These are phyloP conservation scores for Lactarius hengduanensis DNA, from an alignment of 768 basidiomycete species.

Conservation along the genomic window DNA sequence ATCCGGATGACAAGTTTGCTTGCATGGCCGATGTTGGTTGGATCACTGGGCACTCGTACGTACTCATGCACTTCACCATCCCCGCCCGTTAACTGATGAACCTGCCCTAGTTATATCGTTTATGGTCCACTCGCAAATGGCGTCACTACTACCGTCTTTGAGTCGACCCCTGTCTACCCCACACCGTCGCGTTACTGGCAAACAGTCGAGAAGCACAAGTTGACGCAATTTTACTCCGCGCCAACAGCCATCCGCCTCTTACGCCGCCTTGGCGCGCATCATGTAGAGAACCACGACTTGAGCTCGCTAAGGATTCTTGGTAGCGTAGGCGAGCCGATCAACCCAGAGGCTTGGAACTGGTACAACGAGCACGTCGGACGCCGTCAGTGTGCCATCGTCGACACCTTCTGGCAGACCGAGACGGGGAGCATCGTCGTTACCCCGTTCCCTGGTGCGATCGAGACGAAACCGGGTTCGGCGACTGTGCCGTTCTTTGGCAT, in stretches of 20 bases:
- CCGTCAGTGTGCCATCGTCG: constrained; percentile 87
- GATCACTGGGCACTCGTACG: constrained; percentile 93
- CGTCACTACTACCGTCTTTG: constrained; percentile 86
- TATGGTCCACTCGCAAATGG: constrained; percentile 92
- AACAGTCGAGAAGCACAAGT: constrained; percentile 84
- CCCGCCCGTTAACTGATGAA: neutral
- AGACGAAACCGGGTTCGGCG: constrained; percentile 94
- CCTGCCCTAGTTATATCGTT: constrained; percentile 68
- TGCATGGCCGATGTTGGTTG: constrained; percentile 99
- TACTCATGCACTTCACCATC: neutral
- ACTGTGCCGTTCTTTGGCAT: constrained; percentile 99
- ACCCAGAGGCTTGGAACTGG: constrained; percentile 99
- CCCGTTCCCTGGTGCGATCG: constrained; percentile 93
- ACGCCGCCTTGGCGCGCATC: constrained; percentile 79
- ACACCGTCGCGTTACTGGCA: constrained; percentile 97
- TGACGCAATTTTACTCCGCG: constrained; percentile 96
- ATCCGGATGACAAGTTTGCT: constrained; percentile 92
- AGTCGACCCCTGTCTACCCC: constrained; percentile 96
- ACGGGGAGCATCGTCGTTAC: constrained; percentile 95
- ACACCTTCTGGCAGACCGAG: constrained; percentile 98
- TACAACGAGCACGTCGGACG: constrained; percentile 94
- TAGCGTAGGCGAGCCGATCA: constrained; percentile 96
- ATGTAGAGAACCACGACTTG: constrained; percentile 82
- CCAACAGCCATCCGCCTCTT: constrained; percentile 95
- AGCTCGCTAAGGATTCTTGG: constrained; percentile 83